Percentiles rank a stretch among this genome's conserved stretches.
phyloP scores from a whole-genome alignment of 2,329 filamentous ascomycete genomes.

The Aspergillus flavus region DNA sequence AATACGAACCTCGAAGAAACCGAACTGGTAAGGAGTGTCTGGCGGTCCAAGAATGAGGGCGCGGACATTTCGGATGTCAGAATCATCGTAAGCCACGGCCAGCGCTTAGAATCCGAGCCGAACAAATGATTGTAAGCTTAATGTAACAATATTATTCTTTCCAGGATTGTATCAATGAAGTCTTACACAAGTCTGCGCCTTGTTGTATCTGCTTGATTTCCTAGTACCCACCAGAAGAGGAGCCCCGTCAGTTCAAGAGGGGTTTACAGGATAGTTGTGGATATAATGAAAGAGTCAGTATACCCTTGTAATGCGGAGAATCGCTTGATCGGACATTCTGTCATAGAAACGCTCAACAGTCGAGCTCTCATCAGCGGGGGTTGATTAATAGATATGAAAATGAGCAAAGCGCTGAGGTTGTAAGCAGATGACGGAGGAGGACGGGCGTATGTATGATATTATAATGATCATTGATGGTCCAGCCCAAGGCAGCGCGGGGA shows the following conservation, averaged over 20 bases:
- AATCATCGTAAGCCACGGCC: constrained; percentile 82
- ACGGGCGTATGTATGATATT: background rate
- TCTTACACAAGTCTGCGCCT: constrained; percentile 78
- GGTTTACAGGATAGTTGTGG: background rate
- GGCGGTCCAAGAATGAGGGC: constrained; percentile 90
- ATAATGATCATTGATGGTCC: background rate
- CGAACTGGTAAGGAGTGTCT: constrained; percentile 94
- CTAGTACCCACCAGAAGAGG: constrained; percentile 46
- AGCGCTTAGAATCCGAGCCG: constrained; percentile 62
- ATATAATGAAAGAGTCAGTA: constrained; percentile 26
- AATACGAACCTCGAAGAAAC: constrained; percentile 82
- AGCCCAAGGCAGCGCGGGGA: background rate
- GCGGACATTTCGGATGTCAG: constrained; percentile 83
- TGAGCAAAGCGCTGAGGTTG: background rate
- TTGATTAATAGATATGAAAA: background rate
- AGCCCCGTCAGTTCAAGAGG: constrained; percentile 19
- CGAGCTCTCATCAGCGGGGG: background rate
- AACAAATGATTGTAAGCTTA: constrained; percentile 17
- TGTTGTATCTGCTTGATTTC: constrained; percentile 86
- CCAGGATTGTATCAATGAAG: background rate
- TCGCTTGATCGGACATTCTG: constrained; percentile 77
- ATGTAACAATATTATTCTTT: background rate
- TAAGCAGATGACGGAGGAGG: background rate
- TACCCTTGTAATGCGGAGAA: constrained; percentile 85
- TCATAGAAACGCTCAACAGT: background rate